Evolutionary conservation across 2,329 filamentous ascomycete genomes (phyloP), one percentile per base, ranked within the genome.

Genomic region (Neurospora crassa): DNA sequence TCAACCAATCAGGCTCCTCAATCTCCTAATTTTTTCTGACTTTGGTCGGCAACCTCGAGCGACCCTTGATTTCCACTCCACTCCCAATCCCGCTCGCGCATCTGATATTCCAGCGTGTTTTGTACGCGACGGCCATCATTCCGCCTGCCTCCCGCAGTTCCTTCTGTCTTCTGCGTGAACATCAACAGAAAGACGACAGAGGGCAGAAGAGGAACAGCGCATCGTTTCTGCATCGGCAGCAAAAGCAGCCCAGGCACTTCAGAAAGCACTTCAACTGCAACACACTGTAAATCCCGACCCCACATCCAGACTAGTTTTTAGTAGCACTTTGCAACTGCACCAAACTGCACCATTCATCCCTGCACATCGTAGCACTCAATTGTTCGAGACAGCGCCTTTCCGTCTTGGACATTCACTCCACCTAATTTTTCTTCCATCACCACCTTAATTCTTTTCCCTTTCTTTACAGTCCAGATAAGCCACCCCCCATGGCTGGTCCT

Each of bases 401-500:
- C 47, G 24, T 63, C 53, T 63, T 63, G 14, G 53, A 63, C 29
- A 63, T 2, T 63, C 53, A 18, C 14, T 63, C 53, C 53, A 63
- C 53, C 40, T 67, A 20, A 71, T 59, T 53, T 72, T 70, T 69
- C 67, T 69, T 72, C 59, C 53, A 70, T 59, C 71, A 43, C 70
- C 43, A 53, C 67, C 43, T 12, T 37, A 67, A 42, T 63, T 67
- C 40, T 34, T 29, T 29, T 29, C 29, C 41, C 37, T 16, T 42
- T 5, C 67, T 68, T 67, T 37, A 18, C 40, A 63, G 10, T 63
- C 59, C 42, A n/a, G 43, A 14, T 24, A 42, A 75, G 71, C 73
- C 63, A 68, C 5, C 69, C 67, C 47, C 68, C 41, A 78, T 78
- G 77, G 73, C 76, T 69, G 76, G 76, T 72, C 76, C 78, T 11